Evolutionary conservation across 192 early-diverging fungal species (phyloP), one percentile per base, ranked within the genome.

Genomic region (Radiomyces spectabilis): DNA sequence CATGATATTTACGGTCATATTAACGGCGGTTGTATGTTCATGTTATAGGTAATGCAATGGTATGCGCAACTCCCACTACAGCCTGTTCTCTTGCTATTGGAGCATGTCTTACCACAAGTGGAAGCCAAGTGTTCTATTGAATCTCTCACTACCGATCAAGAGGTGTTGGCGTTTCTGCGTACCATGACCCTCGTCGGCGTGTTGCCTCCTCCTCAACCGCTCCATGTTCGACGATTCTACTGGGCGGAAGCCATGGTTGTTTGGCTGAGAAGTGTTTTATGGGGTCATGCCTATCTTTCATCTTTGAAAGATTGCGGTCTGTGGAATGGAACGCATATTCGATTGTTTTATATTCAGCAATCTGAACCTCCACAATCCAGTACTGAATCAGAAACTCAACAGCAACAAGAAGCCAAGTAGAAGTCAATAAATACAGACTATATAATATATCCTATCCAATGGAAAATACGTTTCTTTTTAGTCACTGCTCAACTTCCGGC

Each of bases 281-380:
- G 84, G 86, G 83, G 83, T 33, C 78, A 83, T 40, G 66, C 81
- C 4, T 88, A 86, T 60, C 52, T 80, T 4, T 72, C 81, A 0
- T 74, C 77, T 0, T 58, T 75, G 45, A 70, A 74, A 24, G 75
- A 72, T 12, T 59, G 68, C 43, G 81, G 81, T 19, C 65, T 74
- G 8, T 86, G 85, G 85, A 73, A 83, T 50, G 79, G 80, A 42
- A 84, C 82, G 2, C 56, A 68, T 8, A 75, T 82, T 13, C 69
- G 70, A 32, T 47, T 86, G 19, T 86, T 86, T 33, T 61, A 70
- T 16, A 69, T 79, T 19, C 62, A 69, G 19, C 43, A 18, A 42
- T 42, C 19, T 42, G n/a, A n/a, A n/a, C n/a, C n/a, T n/a, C n/a
- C n/a, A n/a, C n/a, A n/a, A n/a, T n/a, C n/a, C n/a, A n/a, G n/a